Conservation (phyloP, 768 basidiomycete genomes). For the Boletus pseudo-olivaceus region DNA sequence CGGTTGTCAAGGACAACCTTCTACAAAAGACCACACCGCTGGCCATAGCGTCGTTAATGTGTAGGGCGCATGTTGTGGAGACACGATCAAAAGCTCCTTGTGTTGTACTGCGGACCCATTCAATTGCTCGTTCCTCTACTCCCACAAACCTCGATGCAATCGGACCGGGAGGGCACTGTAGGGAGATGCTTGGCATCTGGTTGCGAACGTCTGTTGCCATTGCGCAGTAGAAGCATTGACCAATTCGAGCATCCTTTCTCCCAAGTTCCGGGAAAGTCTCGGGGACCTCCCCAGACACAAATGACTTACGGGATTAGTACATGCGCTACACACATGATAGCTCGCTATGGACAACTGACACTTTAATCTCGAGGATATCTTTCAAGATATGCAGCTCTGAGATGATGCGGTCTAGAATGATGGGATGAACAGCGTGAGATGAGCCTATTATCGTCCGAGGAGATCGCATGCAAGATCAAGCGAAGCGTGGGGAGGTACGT, state of each 20-base stretch:
- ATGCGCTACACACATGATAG: slow-evolving; percentile 9
- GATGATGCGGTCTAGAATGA: neutral
- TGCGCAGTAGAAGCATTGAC: slow-evolving; percentile 1
- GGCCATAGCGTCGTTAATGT: neutral
- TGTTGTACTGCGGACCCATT: neutral
- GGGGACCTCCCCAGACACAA: neutral
- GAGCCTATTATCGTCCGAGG: slow-evolving; percentile 19
- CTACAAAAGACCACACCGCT: neutral
- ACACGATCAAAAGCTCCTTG: neutral
- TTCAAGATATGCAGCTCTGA: slow-evolving; percentile 7
- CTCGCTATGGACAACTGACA: slow-evolving; percentile 6
- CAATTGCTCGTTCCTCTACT: neutral
- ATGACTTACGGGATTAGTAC: slow-evolving; percentile 9
- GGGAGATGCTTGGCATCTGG: slow-evolving; percentile 4
- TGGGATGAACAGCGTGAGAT: slow-evolving; percentile 6
- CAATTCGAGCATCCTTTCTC: neutral
- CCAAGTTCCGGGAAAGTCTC: neutral
- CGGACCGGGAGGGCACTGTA: neutral
- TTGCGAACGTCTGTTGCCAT: slow-evolving; percentile 2
- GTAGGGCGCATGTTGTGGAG: neutral
- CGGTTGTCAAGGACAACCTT: neutral
- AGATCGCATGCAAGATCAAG: slow-evolving; percentile 10
- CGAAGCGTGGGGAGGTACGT: slow-evolving; percentile 11
- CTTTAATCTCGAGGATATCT: slow-evolving; percentile 20
- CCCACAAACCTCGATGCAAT: slow-evolving; percentile 7